Evolutionary conservation across 805 yeast species (phyloP).

Genomic region (Yarrowia phangngaensis): DNA sequence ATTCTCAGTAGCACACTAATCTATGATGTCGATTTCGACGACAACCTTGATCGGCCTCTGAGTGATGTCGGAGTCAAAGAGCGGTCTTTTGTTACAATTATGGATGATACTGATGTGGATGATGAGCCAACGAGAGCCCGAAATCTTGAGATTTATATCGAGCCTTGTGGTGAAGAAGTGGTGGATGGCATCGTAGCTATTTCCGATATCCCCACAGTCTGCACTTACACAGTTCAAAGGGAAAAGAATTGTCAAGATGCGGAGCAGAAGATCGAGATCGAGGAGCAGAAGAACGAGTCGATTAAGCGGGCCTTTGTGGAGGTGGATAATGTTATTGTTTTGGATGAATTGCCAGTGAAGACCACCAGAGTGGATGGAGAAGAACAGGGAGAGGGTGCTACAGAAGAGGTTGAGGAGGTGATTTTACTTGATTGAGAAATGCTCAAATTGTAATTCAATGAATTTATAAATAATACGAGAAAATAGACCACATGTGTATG

Average conservation of each 20-base stretch:
- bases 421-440: background rate
- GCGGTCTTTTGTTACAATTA: conserved; percentile 65
- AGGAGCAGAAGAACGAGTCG: background rate
- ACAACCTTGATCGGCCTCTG: conserved; percentile 53
- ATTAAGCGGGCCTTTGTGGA: conserved; percentile 12
- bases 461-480: too few relatives aligned
- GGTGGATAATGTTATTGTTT: conserved; percentile 8
- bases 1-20: conserved; percentile 61
- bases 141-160: conserved; percentile 40
- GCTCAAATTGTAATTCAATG: too few relatives aligned
- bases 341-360: conserved; percentile 16
- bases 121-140: conserved; percentile 53
- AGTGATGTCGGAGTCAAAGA: conserved; percentile 50
- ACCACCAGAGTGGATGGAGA: background rate
- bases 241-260: too few relatives aligned
- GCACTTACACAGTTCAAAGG: conserved; percentile 7
- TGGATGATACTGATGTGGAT: conserved; percentile 72
- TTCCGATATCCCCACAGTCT: conserved; percentile 3
- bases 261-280: background rate
- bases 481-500: too few relatives aligned
- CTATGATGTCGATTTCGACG: conserved; percentile 83
- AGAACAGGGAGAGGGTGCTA: background rate
- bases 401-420: conserved; percentile 4
- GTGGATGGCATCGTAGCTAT: background rate
- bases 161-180: conserved; percentile 1